Percentiles rank a stretch among this genome's conserved stretches.
phyloP scores from a whole-genome alignment of 345 rosid species.

The Bruguiera sexangula region DNA sequence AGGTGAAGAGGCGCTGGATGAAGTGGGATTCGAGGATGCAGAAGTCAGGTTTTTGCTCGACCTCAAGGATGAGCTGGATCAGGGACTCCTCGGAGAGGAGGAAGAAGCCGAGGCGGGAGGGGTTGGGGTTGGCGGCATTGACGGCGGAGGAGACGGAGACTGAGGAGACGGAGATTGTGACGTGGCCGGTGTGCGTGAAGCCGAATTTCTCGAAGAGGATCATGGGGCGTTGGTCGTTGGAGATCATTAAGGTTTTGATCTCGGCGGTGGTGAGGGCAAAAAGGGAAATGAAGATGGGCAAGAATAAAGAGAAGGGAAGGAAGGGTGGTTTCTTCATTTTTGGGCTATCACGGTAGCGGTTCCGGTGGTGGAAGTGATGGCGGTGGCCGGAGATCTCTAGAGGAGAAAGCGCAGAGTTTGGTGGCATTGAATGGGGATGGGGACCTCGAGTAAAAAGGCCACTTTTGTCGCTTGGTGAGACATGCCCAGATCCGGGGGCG shows the following conservation, averaged over 20 bases:
- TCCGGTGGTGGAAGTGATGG: neutral
- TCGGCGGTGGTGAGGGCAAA: conserved; percentile 18
- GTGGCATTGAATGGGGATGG: too few relatives aligned
- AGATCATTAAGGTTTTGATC: conserved; percentile 46
- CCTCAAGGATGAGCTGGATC: conserved; percentile 74
- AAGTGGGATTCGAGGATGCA: conserved; percentile 84
- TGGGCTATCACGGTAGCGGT: neutral
- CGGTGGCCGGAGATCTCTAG: neutral
- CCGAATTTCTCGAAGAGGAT: conserved; percentile 96
- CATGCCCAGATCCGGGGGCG: too few relatives aligned
- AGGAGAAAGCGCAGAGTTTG: too few relatives aligned
- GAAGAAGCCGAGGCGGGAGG: conserved; percentile 86
- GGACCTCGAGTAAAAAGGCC: too few relatives aligned
- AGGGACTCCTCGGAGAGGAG: conserved; percentile 89
- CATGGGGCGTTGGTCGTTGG: conserved; percentile 76
- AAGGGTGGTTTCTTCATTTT: conserved; percentile 46
- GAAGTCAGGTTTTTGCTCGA: conserved; percentile 68
- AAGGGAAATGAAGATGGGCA: conserved; percentile 20
- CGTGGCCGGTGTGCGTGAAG: conserved; percentile 81
- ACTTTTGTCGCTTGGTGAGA: too few relatives aligned
- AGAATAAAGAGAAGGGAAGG: conserved; percentile 8
- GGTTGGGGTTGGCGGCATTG: conserved; percentile 43
- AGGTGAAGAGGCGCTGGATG: conserved; percentile 56
- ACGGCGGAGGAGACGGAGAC: conserved; percentile 57
- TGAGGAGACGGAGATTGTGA: conserved; percentile 52